phyloP scores from a whole-genome alignment of 148 eudicot genomes.

The Drosera capensis region DNA sequence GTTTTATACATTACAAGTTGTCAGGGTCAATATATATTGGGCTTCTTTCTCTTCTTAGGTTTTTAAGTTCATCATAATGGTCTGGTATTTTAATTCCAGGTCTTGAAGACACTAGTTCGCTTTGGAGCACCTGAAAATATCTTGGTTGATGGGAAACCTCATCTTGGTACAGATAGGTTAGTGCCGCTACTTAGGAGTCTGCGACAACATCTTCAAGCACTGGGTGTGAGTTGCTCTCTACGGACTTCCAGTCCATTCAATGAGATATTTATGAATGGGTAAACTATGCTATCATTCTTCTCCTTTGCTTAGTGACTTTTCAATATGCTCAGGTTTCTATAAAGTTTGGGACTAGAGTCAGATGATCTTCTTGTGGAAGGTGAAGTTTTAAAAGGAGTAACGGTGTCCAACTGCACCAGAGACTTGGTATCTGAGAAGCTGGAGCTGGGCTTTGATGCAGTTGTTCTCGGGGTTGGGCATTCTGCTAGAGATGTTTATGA shows the following conservation, averaged over 20 bases:
- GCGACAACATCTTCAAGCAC: constrained; percentile 55
- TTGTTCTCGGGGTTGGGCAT: constrained; percentile 93
- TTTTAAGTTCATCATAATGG: not conserved
- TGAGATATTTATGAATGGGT: not conserved
- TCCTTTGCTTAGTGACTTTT: not conserved
- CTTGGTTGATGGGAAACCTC: constrained; percentile 94
- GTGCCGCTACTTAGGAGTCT: constrained; percentile 74
- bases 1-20: no score
- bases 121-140: constrained; percentile 93
- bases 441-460: constrained; percentile 67
- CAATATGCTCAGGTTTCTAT: constrained; percentile 47
- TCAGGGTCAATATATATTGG: no score
- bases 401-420: constrained; percentile 49
- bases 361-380: constrained; percentile 79
- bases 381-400: constrained; percentile 48
- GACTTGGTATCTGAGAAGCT: constrained; percentile 17
- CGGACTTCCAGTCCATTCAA: not conserved
- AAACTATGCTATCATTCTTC: not conserved
- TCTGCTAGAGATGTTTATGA: constrained; percentile 93
- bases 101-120: constrained; percentile 76
- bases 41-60: not conserved
- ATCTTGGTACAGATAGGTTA: constrained; percentile 90
- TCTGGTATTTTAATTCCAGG: constrained; percentile 38
- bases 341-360: constrained; percentile 78
- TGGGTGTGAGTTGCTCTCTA: constrained; percentile 63